A percentile compares a stretch with the other conserved stretches of the same genome.
Conservation (phyloP, 2,329 filamentous ascomycete species). For the Hirsutella minnesotensis region DNA sequence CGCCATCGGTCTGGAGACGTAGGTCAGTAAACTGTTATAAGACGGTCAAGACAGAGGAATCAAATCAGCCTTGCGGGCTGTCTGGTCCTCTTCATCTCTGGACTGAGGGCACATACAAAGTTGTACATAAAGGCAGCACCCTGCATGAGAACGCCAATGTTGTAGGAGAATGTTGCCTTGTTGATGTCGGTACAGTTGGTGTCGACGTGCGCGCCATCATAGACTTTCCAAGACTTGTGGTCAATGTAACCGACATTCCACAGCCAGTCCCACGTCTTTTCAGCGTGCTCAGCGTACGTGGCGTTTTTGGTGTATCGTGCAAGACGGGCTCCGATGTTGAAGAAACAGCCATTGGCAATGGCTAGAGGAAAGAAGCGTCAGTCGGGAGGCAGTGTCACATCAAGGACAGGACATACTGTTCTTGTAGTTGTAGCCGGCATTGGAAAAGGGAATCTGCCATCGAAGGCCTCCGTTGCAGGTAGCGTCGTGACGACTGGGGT, state of each 20-base stretch:
- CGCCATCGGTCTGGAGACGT: conserved; percentile 36
- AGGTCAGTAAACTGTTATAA: neutral
- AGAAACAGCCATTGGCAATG: conserved; percentile 51
- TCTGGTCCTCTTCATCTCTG: neutral
- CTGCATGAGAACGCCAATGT: conserved; percentile 47
- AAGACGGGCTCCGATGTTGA: conserved; percentile 56
- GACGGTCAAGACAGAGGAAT: too few relatives aligned
- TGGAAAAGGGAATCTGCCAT: conserved; percentile 68
- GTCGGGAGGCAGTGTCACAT: neutral
- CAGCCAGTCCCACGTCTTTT: conserved; percentile 52
- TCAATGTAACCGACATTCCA: conserved; percentile 44
- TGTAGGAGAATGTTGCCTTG: conserved; percentile 55
- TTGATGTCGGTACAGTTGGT: conserved; percentile 50
- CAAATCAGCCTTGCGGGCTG: too few relatives aligned
- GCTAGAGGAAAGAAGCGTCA: conserved; percentile 18
- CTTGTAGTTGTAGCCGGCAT: conserved; percentile 68
- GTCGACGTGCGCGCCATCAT: conserved; percentile 48
- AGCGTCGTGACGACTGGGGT: conserved; percentile 49
- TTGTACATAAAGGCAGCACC: conserved; percentile 62
- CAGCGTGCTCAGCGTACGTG: conserved; percentile 52
- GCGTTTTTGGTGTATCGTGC: conserved; percentile 57
- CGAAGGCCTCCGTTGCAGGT: conserved; percentile 58
- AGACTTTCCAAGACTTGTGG: conserved; percentile 46
- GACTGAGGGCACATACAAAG: conserved; percentile 25
- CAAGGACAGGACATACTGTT: conserved; percentile 42